Base-by-base conservation (phyloP, 129 eudicot genomes). In the Erigeron canadensis region DNA sequence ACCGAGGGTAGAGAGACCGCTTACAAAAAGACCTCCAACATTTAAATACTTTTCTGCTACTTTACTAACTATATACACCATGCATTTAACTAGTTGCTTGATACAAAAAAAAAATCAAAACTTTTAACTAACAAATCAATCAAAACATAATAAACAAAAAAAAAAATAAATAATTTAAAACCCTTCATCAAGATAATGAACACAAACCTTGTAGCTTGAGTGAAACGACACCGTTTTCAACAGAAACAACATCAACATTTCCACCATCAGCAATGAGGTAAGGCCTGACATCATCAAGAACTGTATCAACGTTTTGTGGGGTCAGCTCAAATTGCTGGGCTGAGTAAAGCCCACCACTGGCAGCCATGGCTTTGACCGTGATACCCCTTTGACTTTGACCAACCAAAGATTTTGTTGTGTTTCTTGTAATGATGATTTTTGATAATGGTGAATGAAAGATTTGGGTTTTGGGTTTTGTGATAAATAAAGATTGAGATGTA, bases 221-320 rank as follows among this genome's bases (percentile, higher is more conserved):
- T 45, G 96, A 86, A 38, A 92, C 86, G 81, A 87, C 84, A 11
- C 98, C 98, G 69, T 87, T 81, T 51, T 80, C 80, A 60, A 89
- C 95, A 6, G 96, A 87, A 0, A 89, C 96, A 73, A 92, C 98
- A 37, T 89, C 95, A 6, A 89, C 98, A 43, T 92, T 83, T 17
- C 98, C 98, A 15, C 98, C 98, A 28, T 92, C 98, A 40, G 98
- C 75, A 8, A 92, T 88, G 48, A 92, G 85, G 82, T 92, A 92
- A 10, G 98, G 98, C 77, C 98, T 63, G 12, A 92, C 98, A 74
- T 87, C 90, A 46, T 92, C 98, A 37, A 92, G 91, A 80, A 92
- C 96, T 15, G 82, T 78, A 47, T 92, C 95, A 6, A 89, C 96
- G 88, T 92, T 92, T 69, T 89, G 68, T 0, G 73, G 68, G 3